A percentile compares a stretch with the other conserved stretches of the same genome.
Evolutionary conservation across 768 basidiomycete genomes (phyloP).

Genomic region (Lactifluus piperatus): DNA sequence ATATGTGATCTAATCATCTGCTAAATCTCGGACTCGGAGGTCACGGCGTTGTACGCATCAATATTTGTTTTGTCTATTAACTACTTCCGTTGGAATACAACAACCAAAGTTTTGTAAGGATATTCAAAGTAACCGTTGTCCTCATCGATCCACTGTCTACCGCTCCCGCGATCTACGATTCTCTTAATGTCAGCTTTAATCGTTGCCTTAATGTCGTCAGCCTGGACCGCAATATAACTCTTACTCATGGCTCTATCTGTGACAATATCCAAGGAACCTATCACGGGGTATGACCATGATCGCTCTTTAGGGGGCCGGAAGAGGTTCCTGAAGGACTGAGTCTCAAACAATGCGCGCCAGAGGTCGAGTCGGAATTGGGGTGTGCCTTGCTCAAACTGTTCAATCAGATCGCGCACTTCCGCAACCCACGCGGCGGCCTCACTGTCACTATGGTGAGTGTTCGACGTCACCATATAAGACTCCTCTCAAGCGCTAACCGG

Average conservation of each 20-base stretch:
- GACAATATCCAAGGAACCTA: conserved; percentile 44
- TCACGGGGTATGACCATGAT: conserved; percentile 43
- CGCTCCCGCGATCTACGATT: conserved; percentile 52
- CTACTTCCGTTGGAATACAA: conserved; percentile 41
- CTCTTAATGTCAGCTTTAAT: conserved; percentile 43
- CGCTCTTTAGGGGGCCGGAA: conserved; percentile 57
- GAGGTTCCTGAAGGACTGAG: conserved; percentile 43
- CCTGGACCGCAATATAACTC: conserved; percentile 69
- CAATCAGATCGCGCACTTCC: conserved; percentile 58
- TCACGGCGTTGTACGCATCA: too few species aligned
- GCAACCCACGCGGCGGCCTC: conserved; percentile 65
- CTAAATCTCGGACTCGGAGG: too few species aligned
- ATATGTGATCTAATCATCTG: neutral
- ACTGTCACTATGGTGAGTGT: conserved; percentile 27
- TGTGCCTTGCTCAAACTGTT: conserved; percentile 58
- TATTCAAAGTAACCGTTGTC: conserved; percentile 67
- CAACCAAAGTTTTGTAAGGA: conserved; percentile 62
- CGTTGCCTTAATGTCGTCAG: conserved; percentile 45
- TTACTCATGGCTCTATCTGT: conserved; percentile 71
- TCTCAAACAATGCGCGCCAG: conserved; percentile 67
- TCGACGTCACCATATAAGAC: neutral
- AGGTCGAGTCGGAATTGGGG: conserved; percentile 75
- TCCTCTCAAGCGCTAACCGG: conserved; percentile 33
- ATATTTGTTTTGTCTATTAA: too few species aligned
- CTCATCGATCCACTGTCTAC: conserved; percentile 69